These are phyloP conservation scores for Chlamydomonas urium DNA, from an alignment of 139 green algal species.

Conservation along the genomic window DNA sequence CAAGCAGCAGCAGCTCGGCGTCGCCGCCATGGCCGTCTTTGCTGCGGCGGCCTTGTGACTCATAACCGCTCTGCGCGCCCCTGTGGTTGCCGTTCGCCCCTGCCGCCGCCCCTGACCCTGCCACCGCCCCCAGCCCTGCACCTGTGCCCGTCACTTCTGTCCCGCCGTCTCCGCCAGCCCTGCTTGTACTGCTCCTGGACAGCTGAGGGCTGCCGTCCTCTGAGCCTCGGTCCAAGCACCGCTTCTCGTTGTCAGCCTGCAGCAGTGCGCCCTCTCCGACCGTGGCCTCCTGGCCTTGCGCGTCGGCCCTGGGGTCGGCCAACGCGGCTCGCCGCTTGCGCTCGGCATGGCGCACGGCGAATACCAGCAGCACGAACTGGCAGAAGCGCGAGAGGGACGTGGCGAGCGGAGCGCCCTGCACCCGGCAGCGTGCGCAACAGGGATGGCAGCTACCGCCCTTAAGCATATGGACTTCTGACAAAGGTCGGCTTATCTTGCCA, in stretches of 20 bases:
- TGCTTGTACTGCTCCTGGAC: no score
- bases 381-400: constrained; percentile 27
- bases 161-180: no score
- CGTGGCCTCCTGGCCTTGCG: no score
- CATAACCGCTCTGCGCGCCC: neutral
- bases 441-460: no score
- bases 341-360: constrained; percentile 13
- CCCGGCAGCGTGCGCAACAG: no score
- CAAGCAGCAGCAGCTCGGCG: neutral
- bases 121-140: neutral
- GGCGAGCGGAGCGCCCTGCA: constrained; percentile 24
- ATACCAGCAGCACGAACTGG: constrained; percentile 22
- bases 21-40: neutral
- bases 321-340: neutral
- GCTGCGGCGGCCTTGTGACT: neutral
- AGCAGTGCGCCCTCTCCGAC: no score
- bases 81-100: neutral
- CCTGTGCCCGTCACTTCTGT: no score
- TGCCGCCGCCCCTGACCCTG: neutral
- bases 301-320: neutral
- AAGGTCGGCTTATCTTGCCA: no score
- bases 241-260: no score
- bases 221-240: no score
- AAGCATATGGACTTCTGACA: no score
- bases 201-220: no score